Base-by-base conservation (phyloP, 192 early-diverging fungal species). In the Podila verticillata region DNA sequence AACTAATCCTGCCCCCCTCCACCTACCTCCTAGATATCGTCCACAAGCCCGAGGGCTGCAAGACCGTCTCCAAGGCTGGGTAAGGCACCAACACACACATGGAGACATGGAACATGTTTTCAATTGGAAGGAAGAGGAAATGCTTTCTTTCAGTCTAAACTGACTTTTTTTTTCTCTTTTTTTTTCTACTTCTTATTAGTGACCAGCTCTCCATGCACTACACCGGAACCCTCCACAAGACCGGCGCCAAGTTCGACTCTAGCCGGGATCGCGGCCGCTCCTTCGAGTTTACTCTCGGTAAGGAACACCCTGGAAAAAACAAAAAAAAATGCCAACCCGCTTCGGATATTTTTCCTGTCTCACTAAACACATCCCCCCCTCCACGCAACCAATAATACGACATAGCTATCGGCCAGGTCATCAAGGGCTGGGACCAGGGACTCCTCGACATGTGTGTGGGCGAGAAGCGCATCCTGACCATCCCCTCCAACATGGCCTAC, bases 371-470 rank as follows among this genome's bases (percentile, higher is more conserved):
- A 39, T 51, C 39, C 30, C 13, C 7, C 7, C 4, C 63, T 49
- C 34, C 35, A n/a, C n/a, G n/a, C n/a, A 12, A 30, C 64, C 65
- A 20, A 47, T 36, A 30, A 48, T 57, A 24, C 36, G 7, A 35
- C 12, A 60, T 61, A 84, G 82, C 80, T 32, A 29, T 67, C 34
- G 89, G 89, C 29, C 84, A 84, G 80, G 92, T 96, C 13, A 96
- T 96, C 72, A 89, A 93, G 81, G 94, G 89, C 29, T 95, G 94
- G 94, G 94, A 95, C 63, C 83, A 92, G 75, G 94, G 92, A 26
- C 75, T 93, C 49, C 15, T 28, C 35, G 86, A 85, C 47, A 95
- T 94, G 94, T 95, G 94, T 61, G 72, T 92, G 63, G 94, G 94
- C 56, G 94, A 96, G 84, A 90, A 94, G 82, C 75, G 93, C 30